A percentile compares a stretch with the other conserved stretches of the same genome.
Conservation (phyloP, 73 alveolate species). For the Blepharisma stoltei region DNA sequence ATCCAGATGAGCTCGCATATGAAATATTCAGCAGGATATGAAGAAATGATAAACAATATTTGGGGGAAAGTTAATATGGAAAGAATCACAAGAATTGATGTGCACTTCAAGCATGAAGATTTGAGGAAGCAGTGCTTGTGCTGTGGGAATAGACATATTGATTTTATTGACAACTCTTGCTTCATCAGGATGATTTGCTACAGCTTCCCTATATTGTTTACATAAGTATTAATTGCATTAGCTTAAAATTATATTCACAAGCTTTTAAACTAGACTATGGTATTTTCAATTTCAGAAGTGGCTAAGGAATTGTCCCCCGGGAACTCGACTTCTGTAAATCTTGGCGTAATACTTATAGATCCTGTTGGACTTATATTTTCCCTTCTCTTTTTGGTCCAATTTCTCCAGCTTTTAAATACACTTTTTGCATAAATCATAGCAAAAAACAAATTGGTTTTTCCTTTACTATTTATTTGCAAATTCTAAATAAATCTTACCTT, state of each 20-base stretch:
- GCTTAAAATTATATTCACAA: no score
- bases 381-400: background rate
- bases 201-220: background rate
- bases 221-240: background rate
- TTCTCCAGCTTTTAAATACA: conserved; percentile 26
- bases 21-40: conserved; percentile 75
- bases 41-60: conserved; percentile 84
- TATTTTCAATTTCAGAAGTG: no score
- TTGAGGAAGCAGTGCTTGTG: background rate
- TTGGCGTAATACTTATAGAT: conserved; percentile 17
- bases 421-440: background rate
- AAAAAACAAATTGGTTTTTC: conserved; percentile 3
- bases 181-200: conserved; percentile 11
- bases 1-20: conserved; percentile 68
- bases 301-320: conserved; percentile 5
- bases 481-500: background rate
- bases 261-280: no score
- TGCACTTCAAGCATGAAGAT: conserved; percentile 89
- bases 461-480: background rate
- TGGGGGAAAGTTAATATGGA: conserved; percentile 68
- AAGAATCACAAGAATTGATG: conserved; percentile 85
- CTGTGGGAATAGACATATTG: conserved; percentile 28
- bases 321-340: conserved; percentile 4
- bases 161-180: conserved; percentile 11
- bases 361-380: background rate